Evolutionary conservation across 192 early-diverging fungal genomes (phyloP), one percentile per base, ranked within the genome.

Genomic region (Coemansia sp.): DNA sequence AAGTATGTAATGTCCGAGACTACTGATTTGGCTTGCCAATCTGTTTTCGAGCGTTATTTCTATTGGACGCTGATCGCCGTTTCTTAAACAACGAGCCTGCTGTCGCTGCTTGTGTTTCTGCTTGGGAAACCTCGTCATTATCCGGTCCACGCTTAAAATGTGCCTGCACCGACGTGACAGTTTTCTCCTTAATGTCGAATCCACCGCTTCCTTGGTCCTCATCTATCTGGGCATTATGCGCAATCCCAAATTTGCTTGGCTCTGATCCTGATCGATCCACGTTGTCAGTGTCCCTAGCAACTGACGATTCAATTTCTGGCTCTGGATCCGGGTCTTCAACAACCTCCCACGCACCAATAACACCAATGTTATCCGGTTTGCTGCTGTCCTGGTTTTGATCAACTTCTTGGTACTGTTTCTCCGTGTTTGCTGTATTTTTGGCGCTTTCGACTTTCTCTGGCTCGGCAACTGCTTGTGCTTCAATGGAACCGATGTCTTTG

Each of bases 181-280:
- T 69, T 60, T 75, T 81, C 30, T 81, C 78, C 22, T 57, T 61
- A n/a, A 81, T 72, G 1, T 75, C 67, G 55, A 81, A 81, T 6
- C 59, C 66, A 25, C 56, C 36, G 16, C 60, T 50, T 5, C 14
- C 49, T 12, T 66, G 52, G 34, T 54, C 25, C 29, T 68, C 63
- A 1, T 60, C 45, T 64, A 22, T 48, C 25, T 16, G 14, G 28
- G n/a, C 34, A 31, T 36, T 65, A 18, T 25, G 29, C 48, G 17
- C 5, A 45, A 45, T 16, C 7, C 4, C 42, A 12, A 16, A 16
- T 45, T 45, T 45, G 42, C 42, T 12, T 18, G 49, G 4, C 58
- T 59, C 45, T 14, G 51, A 5, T 6, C 25, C 18, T 4, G 25
- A 54, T 7, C 22, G 51, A 54, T 34, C 40, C 32, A n/a, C 5